phyloP scores from a whole-genome alignment of 2,329 filamentous ascomycete genomes.

The Arthrobotrys iridis region DNA sequence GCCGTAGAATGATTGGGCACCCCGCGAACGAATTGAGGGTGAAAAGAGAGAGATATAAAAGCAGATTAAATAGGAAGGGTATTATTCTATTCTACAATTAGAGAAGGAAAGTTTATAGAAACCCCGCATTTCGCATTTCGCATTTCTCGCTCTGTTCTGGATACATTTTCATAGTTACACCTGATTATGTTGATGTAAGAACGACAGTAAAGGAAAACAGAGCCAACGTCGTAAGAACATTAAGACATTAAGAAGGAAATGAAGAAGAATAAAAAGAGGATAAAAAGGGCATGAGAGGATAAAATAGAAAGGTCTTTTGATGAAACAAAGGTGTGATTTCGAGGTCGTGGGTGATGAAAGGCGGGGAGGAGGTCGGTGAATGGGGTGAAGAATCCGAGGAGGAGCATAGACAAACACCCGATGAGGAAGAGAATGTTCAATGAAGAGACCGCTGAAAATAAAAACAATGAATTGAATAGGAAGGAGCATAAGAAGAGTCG shows the following conservation, averaged over 20 bases:
- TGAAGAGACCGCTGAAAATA: constrained; percentile 36
- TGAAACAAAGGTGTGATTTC: constrained; percentile 5
- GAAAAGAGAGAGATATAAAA: not conserved
- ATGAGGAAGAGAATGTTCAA: not conserved
- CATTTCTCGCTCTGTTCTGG: constrained; percentile 38
- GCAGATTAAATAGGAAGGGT: not conserved
- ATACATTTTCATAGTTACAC: constrained; percentile 39
- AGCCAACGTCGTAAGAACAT: constrained; percentile 13
- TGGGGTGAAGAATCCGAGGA: constrained; percentile 40
- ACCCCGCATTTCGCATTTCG: constrained; percentile 32
- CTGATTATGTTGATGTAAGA: constrained; percentile 28
- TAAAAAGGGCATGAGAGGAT: constrained; percentile 3
- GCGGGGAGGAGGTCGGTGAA: constrained; percentile 18
- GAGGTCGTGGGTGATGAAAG: not conserved
- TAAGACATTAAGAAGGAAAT: not conserved
- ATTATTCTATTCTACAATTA: constrained; percentile 19
- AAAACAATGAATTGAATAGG: constrained; percentile 38
- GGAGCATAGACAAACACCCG: constrained; percentile 32
- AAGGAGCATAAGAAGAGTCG: constrained; percentile 21
- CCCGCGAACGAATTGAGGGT: not conserved
- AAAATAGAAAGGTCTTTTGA: constrained; percentile 17
- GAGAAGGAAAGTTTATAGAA: constrained; percentile 29
- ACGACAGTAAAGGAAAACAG: constrained; percentile 11
- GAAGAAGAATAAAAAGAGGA: not conserved
- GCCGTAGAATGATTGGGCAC: not conserved